These are phyloP conservation scores for Herpotrichia juniperi DNA, from an alignment of 2,329 filamentous ascomycete genomes.

Conservation along the genomic window DNA sequence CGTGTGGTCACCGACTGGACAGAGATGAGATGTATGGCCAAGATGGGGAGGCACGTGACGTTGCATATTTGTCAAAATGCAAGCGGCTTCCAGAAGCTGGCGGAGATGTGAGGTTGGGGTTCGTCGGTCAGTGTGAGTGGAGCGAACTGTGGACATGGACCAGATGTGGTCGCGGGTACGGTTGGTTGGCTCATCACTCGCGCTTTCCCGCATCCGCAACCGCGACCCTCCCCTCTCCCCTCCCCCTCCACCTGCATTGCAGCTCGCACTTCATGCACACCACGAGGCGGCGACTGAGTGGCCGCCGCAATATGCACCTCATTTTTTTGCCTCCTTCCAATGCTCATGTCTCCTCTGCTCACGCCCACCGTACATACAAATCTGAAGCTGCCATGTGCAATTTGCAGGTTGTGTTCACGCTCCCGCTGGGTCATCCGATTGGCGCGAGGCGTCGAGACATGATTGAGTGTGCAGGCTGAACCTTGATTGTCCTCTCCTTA, in stretches of 20 bases:
- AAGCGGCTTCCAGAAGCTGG: constrained; percentile 10
- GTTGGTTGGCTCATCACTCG: constrained; percentile 22
- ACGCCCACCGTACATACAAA: constrained; percentile 19
- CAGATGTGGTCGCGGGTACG: neutral
- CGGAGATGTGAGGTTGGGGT: neutral
- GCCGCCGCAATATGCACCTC: constrained; percentile 25
- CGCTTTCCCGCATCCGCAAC: constrained; percentile 19
- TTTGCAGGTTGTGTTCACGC: constrained; percentile 8
- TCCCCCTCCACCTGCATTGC: constrained; percentile 5
- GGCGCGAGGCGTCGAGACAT: constrained; percentile 18
- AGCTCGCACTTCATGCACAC: constrained; percentile 20
- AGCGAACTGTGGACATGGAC: neutral
- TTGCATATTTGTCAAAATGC: constrained; percentile 1
- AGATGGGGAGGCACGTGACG: neutral
- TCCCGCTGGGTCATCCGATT: constrained; percentile 8
- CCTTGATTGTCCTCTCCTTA: constrained; percentile 26
- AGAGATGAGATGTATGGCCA: neutral
- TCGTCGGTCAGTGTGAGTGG: neutral
- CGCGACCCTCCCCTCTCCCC: constrained; percentile 13
- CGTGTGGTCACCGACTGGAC: constrained; percentile 6
- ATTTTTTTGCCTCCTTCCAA: constrained; percentile 15
- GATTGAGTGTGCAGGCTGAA: constrained; percentile 17
- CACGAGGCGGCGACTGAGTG: constrained; percentile 37
- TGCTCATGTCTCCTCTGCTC: constrained; percentile 8
- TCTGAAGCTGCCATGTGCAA: constrained; percentile 32